Evolutionary conservation across 495 filamentous ascomycete species (phyloP).

Genomic region (Annulohypoxylon stygium): DNA sequence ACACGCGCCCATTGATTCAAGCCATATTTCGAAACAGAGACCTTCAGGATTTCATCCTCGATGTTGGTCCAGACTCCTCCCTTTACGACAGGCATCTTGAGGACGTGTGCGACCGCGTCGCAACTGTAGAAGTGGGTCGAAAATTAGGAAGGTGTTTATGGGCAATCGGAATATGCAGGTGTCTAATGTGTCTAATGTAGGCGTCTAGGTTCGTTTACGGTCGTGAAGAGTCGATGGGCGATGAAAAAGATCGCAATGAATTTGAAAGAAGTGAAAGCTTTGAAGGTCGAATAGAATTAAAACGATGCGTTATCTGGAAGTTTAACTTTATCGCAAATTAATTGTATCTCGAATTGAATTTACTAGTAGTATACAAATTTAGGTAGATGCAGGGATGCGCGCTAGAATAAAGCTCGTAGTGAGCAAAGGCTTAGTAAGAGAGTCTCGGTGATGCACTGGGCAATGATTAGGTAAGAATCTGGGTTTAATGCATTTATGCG

Average conservation of each 20-base stretch:
- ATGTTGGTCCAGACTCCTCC: conserved; percentile 91
- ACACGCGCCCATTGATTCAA: conserved; percentile 99
- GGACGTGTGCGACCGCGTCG: conserved; percentile 23
- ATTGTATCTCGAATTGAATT: neutral
- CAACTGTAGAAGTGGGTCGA: neutral
- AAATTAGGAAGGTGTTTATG: neutral
- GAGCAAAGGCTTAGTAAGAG: neutral
- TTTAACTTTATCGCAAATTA: neutral
- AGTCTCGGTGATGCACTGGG: neutral
- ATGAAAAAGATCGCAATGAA: neutral
- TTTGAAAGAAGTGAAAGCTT: neutral
- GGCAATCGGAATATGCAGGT: neutral
- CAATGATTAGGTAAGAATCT: neutral
- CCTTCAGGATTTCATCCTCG: conserved; percentile 96
- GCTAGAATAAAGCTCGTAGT: neutral
- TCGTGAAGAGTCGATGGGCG: neutral
- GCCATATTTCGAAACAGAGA: conserved; percentile 94
- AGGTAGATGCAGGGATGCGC: neutral
- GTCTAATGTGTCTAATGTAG: neutral
- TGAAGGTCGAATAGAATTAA: neutral
- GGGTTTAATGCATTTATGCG: too few relatives aligned
- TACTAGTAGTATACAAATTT: too few relatives aligned
- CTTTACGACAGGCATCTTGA: conserved; percentile 94
- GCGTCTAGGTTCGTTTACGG: neutral
- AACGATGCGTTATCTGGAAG: neutral